Evolutionary conservation across 2,329 filamentous ascomycete species (phyloP).

Genomic region (Cercospora zeina): DNA sequence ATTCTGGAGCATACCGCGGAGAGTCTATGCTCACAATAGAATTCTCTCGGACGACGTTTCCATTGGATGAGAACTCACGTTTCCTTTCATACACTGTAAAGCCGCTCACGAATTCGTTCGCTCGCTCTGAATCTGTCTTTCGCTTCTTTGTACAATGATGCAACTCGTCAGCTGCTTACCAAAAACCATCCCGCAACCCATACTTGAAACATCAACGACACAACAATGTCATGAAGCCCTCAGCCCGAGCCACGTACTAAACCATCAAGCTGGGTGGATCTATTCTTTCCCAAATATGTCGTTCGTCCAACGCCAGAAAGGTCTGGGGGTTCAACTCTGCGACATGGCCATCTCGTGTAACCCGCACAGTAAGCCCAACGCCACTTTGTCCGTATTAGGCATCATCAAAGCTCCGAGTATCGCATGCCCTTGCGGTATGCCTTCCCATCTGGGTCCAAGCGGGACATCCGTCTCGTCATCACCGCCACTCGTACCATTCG

Average conservation of each 20-base stretch:
- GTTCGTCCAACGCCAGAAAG: slow-evolving; percentile 11
- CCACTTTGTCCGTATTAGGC: slow-evolving; percentile 46
- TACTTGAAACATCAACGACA: slow-evolving; percentile 7
- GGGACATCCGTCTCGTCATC: slow-evolving; percentile 23
- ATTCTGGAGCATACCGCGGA: not conserved
- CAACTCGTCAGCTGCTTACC: not conserved
- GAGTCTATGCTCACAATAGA: not conserved
- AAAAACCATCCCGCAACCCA: not conserved
- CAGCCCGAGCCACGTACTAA: not conserved
- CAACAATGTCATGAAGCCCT: slow-evolving; percentile 13
- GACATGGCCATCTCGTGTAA: slow-evolving; percentile 42
- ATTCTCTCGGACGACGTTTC: not conserved
- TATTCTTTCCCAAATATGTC: slow-evolving; percentile 1
- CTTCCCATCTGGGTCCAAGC: slow-evolving; percentile 43
- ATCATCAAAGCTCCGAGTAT: slow-evolving; percentile 51
- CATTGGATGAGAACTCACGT: not conserved
- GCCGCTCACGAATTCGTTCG: not conserved
- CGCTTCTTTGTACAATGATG: slow-evolving; percentile 3
- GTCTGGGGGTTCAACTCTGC: slow-evolving; percentile 12
- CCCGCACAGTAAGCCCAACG: slow-evolving; percentile 46
- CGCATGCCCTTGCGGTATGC: slow-evolving; percentile 50
- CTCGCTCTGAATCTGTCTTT: not conserved
- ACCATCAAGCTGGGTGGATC: not conserved
- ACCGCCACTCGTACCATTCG: slow-evolving; percentile 32
- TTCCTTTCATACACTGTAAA: not conserved